Percentiles rank a stretch among this genome's conserved stretches.
phyloP scores from a whole-genome alignment of 306 rosid genomes.

The Cercis canadensis region DNA sequence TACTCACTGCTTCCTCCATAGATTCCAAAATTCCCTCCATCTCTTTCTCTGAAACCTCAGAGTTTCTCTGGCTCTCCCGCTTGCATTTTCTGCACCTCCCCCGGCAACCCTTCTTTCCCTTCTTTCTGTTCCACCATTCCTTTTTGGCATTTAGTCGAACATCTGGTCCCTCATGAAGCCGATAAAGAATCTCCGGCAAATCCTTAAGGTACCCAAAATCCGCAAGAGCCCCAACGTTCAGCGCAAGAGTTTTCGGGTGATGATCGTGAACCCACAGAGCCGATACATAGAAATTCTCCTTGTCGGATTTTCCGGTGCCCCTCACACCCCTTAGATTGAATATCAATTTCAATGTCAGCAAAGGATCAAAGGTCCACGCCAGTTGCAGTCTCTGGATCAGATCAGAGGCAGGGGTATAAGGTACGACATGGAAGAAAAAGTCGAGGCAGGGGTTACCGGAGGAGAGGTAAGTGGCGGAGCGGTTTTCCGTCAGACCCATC shows the following conservation, averaged over 20 bases:
- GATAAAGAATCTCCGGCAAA: slow-evolving; percentile 20
- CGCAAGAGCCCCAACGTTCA: slow-evolving; percentile 1
- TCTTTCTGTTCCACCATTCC: background rate
- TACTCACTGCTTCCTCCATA: too few species aligned
- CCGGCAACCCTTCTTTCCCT: background rate
- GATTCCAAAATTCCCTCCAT: background rate
- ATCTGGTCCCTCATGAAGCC: background rate
- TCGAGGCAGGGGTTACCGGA: slow-evolving; percentile 27
- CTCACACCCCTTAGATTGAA: slow-evolving; percentile 33
- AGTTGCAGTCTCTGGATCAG: background rate
- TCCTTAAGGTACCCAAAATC: slow-evolving; percentile 28
- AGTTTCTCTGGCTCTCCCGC: too few species aligned
- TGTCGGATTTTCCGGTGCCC: slow-evolving; percentile 30
- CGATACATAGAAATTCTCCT: slow-evolving; percentile 5
- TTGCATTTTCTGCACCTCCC: background rate
- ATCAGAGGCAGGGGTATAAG: background rate
- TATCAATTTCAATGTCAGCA: slow-evolving; percentile 8
- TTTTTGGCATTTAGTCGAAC: background rate
- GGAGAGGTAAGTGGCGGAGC: slow-evolving; percentile 29
- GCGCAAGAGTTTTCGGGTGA: slow-evolving; percentile 25
- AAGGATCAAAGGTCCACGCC: slow-evolving; percentile 19
- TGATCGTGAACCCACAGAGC: slow-evolving; percentile 24
- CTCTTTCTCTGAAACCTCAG: background rate
- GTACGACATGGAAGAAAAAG: slow-evolving; percentile 38
- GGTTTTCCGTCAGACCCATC: slow-evolving; percentile 37